Conservation (phyloP, 495 filamentous ascomycete genomes). For the Rhypophila decipiens region DNA sequence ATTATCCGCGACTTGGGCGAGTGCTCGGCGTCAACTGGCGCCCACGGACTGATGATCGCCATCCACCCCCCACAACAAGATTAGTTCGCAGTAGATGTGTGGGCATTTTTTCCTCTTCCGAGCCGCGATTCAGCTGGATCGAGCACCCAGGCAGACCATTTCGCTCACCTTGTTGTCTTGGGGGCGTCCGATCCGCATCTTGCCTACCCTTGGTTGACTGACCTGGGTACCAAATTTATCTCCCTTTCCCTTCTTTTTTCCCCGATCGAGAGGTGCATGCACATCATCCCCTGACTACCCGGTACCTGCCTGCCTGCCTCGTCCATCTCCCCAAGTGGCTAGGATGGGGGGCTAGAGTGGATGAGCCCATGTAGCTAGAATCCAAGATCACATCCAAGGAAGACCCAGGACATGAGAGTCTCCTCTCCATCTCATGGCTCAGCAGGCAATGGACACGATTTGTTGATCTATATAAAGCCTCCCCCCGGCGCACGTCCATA, state of each 20-base stretch:
- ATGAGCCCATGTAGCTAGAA: not conserved
- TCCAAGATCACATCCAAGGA: not conserved
- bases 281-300: too few relatives aligned
- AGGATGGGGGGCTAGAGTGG: not conserved
- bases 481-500: not conserved
- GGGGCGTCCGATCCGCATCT: not conserved
- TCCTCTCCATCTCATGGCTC: too few relatives aligned
- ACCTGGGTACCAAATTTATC: too few relatives aligned
- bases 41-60: not conserved
- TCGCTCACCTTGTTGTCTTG: not conserved
- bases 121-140: not conserved
- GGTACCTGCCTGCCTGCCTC: not conserved
- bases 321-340: not conserved
- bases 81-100: not conserved
- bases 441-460: too few relatives aligned
- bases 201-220: too few relatives aligned
- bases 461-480: constrained; percentile 7
- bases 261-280: not conserved
- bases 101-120: not conserved
- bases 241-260: not conserved
- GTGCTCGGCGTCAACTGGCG: not conserved
- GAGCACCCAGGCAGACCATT: not conserved
- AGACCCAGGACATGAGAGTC: too few relatives aligned
- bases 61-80: not conserved
- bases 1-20: not conserved